A percentile compares a stretch with the other conserved stretches of the same genome.
phyloP scores from a whole-genome alignment of 2,329 filamentous ascomycete species.

The Fusarium piperis region DNA sequence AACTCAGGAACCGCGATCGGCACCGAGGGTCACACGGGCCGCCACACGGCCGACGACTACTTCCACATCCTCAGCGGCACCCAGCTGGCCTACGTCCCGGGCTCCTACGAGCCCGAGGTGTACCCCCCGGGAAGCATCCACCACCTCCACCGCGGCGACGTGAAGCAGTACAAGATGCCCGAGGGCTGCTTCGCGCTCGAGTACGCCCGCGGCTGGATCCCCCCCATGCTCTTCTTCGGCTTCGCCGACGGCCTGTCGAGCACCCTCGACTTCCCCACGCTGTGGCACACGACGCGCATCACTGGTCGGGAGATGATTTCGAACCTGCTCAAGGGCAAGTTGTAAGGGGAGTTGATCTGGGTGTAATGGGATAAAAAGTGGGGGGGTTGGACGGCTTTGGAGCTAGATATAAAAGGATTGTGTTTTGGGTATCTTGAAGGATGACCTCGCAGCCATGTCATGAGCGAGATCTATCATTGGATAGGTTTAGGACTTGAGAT shows the following conservation, averaged over 20 bases:
- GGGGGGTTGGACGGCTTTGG: conserved; percentile 1
- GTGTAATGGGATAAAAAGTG: background rate
- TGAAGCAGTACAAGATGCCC: conserved; percentile 87
- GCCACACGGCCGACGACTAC: conserved; percentile 93
- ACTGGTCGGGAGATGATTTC: conserved; percentile 80
- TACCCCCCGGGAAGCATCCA: conserved; percentile 77
- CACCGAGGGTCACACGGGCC: conserved; percentile 87
- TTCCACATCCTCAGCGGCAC: conserved; percentile 88
- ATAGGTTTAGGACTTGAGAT: background rate
- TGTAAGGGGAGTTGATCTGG: conserved; percentile 56
- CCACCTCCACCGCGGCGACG: conserved; percentile 74
- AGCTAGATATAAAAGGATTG: background rate
- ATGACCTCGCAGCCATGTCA: background rate
- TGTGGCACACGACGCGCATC: conserved; percentile 80
- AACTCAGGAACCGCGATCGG: conserved; percentile 72
- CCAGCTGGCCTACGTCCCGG: conserved; percentile 78
- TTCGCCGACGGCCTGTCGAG: conserved; percentile 83
- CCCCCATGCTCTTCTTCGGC: conserved; percentile 90
- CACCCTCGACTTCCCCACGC: conserved; percentile 85
- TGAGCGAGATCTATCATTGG: background rate
- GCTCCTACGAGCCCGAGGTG: conserved; percentile 72
- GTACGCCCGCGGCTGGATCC: conserved; percentile 90
- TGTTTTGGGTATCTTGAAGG: background rate
- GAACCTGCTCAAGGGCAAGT: conserved; percentile 77
- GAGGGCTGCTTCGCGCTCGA: conserved; percentile 81